A percentile compares a stretch with the other conserved stretches of the same genome.
These are phyloP conservation scores for Thielaviopsis euricoi DNA, from an alignment of 2,329 filamentous ascomycete genomes.

Conservation along the genomic window DNA sequence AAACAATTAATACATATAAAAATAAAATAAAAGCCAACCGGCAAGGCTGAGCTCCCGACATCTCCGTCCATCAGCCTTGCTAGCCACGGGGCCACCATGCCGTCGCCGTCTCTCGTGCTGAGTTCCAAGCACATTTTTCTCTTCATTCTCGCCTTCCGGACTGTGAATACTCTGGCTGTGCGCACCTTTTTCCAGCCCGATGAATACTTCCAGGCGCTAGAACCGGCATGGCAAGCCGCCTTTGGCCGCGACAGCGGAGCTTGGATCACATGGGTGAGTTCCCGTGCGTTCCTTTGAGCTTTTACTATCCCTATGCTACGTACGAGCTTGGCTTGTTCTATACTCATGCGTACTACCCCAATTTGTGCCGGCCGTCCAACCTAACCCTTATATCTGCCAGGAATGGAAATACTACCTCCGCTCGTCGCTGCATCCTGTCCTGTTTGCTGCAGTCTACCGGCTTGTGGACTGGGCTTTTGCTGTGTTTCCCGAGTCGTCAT, in stretches of 20 bases:
- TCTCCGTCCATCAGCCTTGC: background rate
- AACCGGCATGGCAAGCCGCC: conserved; percentile 80
- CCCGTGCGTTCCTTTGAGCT: no score
- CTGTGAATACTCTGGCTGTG: conserved; percentile 62
- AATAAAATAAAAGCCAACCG: no score
- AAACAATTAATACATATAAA: no score
- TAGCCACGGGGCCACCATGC: background rate
- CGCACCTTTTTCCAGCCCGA: conserved; percentile 95
- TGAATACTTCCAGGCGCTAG: conserved; percentile 90
- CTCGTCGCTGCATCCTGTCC: conserved; percentile 75
- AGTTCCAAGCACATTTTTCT: conserved; percentile 15
- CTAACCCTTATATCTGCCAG: conserved; percentile 27
- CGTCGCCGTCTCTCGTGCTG: background rate
- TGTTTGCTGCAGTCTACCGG: conserved; percentile 67
- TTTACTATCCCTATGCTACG: background rate
- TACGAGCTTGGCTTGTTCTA: no score
- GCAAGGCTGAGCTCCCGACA: background rate
- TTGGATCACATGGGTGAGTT: conserved; percentile 86
- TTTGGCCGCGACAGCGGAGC: conserved; percentile 65
- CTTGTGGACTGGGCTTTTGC: conserved; percentile 38
- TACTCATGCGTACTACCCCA: no score
- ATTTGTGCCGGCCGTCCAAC: no score
- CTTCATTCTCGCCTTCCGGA: conserved; percentile 48
- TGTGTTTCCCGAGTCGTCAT: conserved; percentile 32
- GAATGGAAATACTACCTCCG: conserved; percentile 85